Evolutionary conservation across 2,329 filamentous ascomycete species (phyloP), one percentile per base, ranked within the genome.

Genomic region (Pseudogymnoascus destructans): DNA sequence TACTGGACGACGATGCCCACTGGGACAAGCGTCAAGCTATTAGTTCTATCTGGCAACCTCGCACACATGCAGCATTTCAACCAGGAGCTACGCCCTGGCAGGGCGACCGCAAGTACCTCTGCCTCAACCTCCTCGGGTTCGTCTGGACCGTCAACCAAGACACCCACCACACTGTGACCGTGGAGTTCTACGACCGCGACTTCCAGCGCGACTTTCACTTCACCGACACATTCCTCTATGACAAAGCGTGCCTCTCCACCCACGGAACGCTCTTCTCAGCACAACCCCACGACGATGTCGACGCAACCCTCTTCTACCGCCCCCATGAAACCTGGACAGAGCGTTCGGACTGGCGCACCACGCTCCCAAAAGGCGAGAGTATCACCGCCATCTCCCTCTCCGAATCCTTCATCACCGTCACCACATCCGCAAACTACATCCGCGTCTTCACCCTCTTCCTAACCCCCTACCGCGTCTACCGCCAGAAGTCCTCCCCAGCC

Each of bases 131-230:
- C 60, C 88, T 91, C 57, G 93, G 95, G 0, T 93, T 95, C 67
- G 88, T 96, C 7, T 98, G 93, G 89, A 97, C 92, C 0, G 89
- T 98, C 15, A 88, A 95, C 65, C 93, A 98, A 71, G 91, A 96
- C 67, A 87, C 86, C 0, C 86, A 92, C 65, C 83, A 97, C 69
- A 98, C 93, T 1, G 85, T 98, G 9, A 96, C 91, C 0, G 91
- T 97, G 1, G 93, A 97, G 67, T 98, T 98, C 70, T 96, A 97
- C 70, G 95, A 98, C 70, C 86, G 90, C 60, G 90, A 95, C 64
- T 84, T 87, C 60, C 87, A 95, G 69, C 81, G 92, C 54, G 90
- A 97, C 70, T 96, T 96, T 66, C 93, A 97, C 73, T 97, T 98
- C 70, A 97, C 91, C 10, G 93, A 98, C 69, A 92, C 90, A 0